Conservation (phyloP, 352 stramenopile species). For the Phytophthora macrochlamydospora region DNA sequence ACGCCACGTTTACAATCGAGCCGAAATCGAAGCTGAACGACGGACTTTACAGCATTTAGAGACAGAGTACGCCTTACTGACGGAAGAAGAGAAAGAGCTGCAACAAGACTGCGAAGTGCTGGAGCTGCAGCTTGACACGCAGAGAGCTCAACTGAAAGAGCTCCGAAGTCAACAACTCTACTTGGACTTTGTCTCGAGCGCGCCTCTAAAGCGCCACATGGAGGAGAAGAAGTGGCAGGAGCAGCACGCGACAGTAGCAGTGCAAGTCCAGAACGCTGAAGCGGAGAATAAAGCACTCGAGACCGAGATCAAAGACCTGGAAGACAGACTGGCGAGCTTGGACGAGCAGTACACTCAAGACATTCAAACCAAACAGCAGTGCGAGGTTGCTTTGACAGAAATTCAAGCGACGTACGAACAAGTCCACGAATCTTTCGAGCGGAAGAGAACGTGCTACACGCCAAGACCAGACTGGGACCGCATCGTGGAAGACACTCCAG, state of each 20-base stretch:
- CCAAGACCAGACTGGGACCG: conserved; percentile 65
- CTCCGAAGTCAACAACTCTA: conserved; percentile 56
- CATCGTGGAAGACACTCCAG: conserved; percentile 64
- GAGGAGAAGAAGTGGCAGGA: conserved; percentile 69
- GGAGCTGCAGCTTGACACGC: conserved; percentile 43
- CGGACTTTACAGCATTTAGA: conserved; percentile 47
- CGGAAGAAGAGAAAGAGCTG: conserved; percentile 45
- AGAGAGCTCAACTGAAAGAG: conserved; percentile 43
- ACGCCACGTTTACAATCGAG: conserved; percentile 38
- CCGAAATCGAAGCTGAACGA: conserved; percentile 50
- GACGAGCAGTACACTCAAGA: conserved; percentile 50
- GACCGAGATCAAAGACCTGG: conserved; percentile 39
- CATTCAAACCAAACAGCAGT: conserved; percentile 22
- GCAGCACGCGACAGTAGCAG: conserved; percentile 40
- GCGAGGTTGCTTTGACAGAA: conserved; percentile 24
- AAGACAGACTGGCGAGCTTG: conserved; percentile 37
- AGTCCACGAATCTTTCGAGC: conserved; percentile 28
- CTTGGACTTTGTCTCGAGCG: conserved; percentile 61
- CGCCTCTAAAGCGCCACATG: conserved; percentile 60
- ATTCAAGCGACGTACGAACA: conserved; percentile 32
- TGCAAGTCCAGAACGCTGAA: conserved; percentile 38
- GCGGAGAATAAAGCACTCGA: conserved; percentile 50
- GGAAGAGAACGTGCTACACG: conserved; percentile 63
- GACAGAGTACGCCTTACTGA: conserved; percentile 50
- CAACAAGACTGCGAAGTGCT: conserved; percentile 54